Evolutionary conservation across 2,329 filamentous ascomycete species (phyloP).

Genomic region (Graphilbum sp.): DNA sequence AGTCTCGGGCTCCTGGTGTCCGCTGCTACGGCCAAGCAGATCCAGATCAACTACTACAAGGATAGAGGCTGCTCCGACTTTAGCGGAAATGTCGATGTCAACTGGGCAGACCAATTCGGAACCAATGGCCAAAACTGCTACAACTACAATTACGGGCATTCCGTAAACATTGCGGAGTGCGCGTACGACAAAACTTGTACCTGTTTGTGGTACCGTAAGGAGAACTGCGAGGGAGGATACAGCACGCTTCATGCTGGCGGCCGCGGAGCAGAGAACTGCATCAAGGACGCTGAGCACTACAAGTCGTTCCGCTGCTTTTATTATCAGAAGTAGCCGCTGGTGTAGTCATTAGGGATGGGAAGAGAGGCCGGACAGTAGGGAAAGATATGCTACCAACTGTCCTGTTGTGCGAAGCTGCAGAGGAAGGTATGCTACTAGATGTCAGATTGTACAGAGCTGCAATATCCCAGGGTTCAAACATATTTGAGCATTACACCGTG

Average conservation of each 20-base stretch:
- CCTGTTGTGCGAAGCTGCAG: too few species aligned
- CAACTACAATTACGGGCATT: background rate
- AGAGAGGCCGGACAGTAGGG: too few species aligned
- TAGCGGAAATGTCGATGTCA: background rate
- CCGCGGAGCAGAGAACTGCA: slow-evolving; percentile 1
- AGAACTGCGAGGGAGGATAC: background rate
- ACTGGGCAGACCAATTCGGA: background rate
- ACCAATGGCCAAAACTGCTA: background rate
- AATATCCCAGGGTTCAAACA: too few species aligned
- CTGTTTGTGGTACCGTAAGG: background rate
- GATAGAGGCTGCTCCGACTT: background rate
- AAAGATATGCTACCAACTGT: too few species aligned
- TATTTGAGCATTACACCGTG: too few species aligned
- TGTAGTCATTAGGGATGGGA: too few species aligned
- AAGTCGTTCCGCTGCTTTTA: background rate
- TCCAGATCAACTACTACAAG: slow-evolving; percentile 1
- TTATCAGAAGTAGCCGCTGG: background rate
- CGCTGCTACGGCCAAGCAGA: background rate
- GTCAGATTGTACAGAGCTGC: too few species aligned
- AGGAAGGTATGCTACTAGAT: too few species aligned
- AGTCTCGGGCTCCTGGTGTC: background rate
- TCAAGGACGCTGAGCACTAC: background rate
- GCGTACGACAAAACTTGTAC: background rate
- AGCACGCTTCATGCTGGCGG: background rate
- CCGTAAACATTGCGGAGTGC: background rate